phyloP scores from a whole-genome alignment of 305 asterid genomes.

The Euphrasia arctica region DNA sequence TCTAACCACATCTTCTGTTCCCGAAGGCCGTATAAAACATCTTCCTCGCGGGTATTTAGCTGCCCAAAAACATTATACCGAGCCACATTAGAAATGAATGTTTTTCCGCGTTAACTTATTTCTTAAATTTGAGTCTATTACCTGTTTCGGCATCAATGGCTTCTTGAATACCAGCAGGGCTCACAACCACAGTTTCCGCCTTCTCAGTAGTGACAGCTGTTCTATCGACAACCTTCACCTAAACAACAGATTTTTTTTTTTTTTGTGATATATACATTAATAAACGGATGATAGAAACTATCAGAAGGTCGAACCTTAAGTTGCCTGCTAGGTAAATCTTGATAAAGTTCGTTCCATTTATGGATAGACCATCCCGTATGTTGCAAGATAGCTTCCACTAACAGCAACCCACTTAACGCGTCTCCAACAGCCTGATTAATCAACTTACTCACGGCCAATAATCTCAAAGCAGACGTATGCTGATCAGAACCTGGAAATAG shows the following conservation, averaged over 20 bases:
- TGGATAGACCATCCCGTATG: constrained; percentile 69
- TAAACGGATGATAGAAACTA: background rate
- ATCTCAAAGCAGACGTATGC: constrained; percentile 74
- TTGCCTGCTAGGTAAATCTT: constrained; percentile 88
- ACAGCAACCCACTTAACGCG: constrained; percentile 74
- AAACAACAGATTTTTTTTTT: constrained; percentile 22
- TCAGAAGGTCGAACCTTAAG: constrained; percentile 79
- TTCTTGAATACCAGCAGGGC: constrained; percentile 74
- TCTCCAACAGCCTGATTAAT: constrained; percentile 97
- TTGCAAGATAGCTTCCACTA: constrained; percentile 79
- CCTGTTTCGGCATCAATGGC: constrained; percentile 74
- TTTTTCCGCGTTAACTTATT: no score
- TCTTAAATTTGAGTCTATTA: constrained; percentile 24
- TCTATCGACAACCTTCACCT: constrained; percentile 87
- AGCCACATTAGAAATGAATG: background rate
- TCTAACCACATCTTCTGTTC: constrained; percentile 92
- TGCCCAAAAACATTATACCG: constrained; percentile 23
- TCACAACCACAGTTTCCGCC: constrained; percentile 79
- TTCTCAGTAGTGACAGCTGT: constrained; percentile 62
- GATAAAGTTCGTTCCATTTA: constrained; percentile 76
- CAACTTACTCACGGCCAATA: constrained; percentile 70
- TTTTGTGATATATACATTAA: background rate
- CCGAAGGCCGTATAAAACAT: constrained; percentile 87
- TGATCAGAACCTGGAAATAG: constrained; percentile 59
- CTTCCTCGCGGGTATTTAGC: constrained; percentile 69